Evolutionary conservation across 495 filamentous ascomycete genomes (phyloP), one percentile per base, ranked within the genome.

Genomic region (Geoglossum glabrum): DNA sequence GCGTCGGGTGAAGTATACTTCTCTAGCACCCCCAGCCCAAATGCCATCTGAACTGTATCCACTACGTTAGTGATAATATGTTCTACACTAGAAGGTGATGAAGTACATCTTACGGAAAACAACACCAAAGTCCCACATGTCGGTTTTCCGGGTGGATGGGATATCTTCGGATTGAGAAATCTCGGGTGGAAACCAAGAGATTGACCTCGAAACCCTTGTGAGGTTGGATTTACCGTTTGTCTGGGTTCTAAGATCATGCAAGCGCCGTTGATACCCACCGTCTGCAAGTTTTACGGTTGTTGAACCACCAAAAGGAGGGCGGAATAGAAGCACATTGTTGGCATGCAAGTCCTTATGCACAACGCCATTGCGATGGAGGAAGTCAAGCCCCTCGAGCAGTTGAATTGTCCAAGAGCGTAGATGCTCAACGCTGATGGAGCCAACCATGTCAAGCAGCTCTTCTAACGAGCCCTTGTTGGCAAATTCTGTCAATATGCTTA

Each of bases 81-180:
- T 10, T 52, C 10, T 5, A 28, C 26, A 50, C 21, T 21, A 52
- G 19, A 26, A 3, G 30, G 11, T 23, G 5, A 52, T 15, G 49
- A 28, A 15, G 5, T 11, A 45, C n/a, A 52, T 3, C 49, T 52
- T 4, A 52, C 49, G 23, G 62, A 95, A 80, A 21, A 94, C 75
- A 40, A 95, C 78, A 4, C 92, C 92, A 61, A 97, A 78, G 61
- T 94, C 83, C 92, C 92, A 98, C 15, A 98, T 78, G 68, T 97
- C 93, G 0, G 87, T 85, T 67, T 93, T 95, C 62, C 83, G 81
- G 10, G 81, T 85, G 27, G 75, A 75, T 46, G 78, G 72, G 0
- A 76, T 70, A 23, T 77, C 75, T 50, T 74, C 72, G 26, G 73
- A 73, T 46, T 80, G 76, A 1, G 83, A 77, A 38, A 85, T 69